These are phyloP conservation scores for Neoarthrinium moseri DNA, from an alignment of 2,329 filamentous ascomycete species.

Conservation along the genomic window DNA sequence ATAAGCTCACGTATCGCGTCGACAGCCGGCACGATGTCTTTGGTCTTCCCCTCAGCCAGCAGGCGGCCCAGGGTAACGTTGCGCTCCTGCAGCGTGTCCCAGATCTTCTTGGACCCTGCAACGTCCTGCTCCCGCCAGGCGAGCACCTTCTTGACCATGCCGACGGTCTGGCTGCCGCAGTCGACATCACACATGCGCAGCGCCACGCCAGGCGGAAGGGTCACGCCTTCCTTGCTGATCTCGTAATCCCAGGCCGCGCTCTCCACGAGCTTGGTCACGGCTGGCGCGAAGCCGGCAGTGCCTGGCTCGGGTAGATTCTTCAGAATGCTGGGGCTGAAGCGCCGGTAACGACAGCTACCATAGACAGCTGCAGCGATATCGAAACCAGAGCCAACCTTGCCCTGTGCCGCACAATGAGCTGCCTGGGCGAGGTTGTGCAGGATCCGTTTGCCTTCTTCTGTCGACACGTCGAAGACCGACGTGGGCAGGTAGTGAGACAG, in stretches of 20 bases:
- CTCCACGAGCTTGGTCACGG: conserved; percentile 66
- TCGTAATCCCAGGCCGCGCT: conserved; percentile 76
- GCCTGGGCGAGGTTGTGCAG: conserved; percentile 94
- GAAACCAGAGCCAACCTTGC: conserved; percentile 94
- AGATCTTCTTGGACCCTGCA: conserved; percentile 66
- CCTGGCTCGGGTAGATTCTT: conserved; percentile 65
- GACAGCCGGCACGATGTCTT: conserved; percentile 45
- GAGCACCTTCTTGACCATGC: conserved; percentile 93
- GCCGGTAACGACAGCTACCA: conserved; percentile 84
- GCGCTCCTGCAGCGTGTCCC: conserved; percentile 69
- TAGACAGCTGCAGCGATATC: conserved; percentile 93
- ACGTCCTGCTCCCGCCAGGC: conserved; percentile 71
- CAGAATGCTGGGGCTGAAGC: conserved; percentile 84
- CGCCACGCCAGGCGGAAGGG: conserved; percentile 70
- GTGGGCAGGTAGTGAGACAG: conserved; percentile 71
- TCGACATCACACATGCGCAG: conserved; percentile 95
- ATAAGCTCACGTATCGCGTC: conserved; percentile 60
- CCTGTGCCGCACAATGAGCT: conserved; percentile 92
- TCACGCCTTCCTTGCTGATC: conserved; percentile 67
- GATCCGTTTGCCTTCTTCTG: conserved; percentile 52
- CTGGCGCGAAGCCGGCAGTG: conserved; percentile 62
- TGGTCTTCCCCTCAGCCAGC: conserved; percentile 50
- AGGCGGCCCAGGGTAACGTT: conserved; percentile 71
- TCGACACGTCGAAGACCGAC: conserved; percentile 54
- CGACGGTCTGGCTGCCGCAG: conserved; percentile 87